phyloP scores from a whole-genome alignment of 352 stramenopile species.

The Phytophthora citrophthora region DNA sequence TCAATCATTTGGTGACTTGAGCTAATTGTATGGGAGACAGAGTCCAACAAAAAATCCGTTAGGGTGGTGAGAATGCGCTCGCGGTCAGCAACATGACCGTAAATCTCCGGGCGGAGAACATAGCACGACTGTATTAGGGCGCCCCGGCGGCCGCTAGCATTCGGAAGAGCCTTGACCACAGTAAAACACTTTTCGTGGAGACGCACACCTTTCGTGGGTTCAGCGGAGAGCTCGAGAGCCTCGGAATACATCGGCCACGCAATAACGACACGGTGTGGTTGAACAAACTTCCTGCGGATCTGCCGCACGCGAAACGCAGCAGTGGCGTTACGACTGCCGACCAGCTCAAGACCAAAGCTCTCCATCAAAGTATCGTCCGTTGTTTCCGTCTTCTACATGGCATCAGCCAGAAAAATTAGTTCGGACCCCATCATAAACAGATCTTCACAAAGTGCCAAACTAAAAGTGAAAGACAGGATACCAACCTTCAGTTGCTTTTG shows the following conservation, averaged over 20 bases:
- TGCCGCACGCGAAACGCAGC: constrained; percentile 61
- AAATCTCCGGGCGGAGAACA: constrained; percentile 64
- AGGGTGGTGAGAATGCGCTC: constrained; percentile 68
- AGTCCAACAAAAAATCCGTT: constrained; percentile 75
- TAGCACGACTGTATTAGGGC: constrained; percentile 80
- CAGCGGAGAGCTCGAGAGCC: constrained; percentile 54
- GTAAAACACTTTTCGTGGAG: constrained; percentile 70
- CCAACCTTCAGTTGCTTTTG: constrained; percentile 57
- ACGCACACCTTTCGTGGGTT: constrained; percentile 57
- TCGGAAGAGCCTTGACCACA: constrained; percentile 58
- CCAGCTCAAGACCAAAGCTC: constrained; percentile 58
- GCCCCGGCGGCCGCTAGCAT: constrained; percentile 37
- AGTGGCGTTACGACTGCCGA: constrained; percentile 53
- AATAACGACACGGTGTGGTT: constrained; percentile 61
- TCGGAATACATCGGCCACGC: constrained; percentile 64
- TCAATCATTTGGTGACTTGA: constrained; percentile 79
- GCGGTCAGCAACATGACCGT: constrained; percentile 65
- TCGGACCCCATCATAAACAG: background rate
- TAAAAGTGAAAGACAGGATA: background rate
- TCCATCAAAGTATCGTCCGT: constrained; percentile 62
- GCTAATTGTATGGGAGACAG: constrained; percentile 61
- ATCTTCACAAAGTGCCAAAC: background rate
- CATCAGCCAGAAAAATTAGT: constrained; percentile 25
- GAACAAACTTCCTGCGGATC: constrained; percentile 58
- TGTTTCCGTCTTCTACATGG: constrained; percentile 46